A percentile compares a stretch with the other conserved stretches of the same genome.
Evolutionary conservation across 352 stramenopile genomes (phyloP).

Genomic region (Thraustotheca clavata): DNA sequence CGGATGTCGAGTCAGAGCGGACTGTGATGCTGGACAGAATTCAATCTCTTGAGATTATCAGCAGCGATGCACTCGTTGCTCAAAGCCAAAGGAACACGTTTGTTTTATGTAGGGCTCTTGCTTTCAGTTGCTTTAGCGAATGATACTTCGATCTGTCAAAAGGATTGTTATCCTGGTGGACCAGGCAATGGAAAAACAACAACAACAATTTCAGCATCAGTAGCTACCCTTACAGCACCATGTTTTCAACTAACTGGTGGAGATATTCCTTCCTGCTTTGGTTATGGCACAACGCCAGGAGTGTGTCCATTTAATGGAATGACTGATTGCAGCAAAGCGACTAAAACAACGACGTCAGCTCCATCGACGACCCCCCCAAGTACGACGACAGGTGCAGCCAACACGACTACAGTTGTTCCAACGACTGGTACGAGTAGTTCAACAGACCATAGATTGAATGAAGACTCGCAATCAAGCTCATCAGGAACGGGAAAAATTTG

Average conservation of each 20-base stretch:
- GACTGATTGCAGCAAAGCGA: background rate
- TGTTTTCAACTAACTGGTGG: background rate
- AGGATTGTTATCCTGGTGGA: background rate
- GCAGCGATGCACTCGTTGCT: background rate
- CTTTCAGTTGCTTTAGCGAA: background rate
- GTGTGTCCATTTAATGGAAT: background rate
- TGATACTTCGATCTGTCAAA: background rate
- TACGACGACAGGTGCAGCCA: background rate
- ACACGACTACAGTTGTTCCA: background rate
- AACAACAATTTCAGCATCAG: background rate
- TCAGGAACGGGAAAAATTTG: background rate
- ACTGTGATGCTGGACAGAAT: background rate
- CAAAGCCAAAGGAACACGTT: background rate
- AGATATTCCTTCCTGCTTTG: background rate
- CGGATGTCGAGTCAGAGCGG: background rate
- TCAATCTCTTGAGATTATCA: conserved; percentile 15
- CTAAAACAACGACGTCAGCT: background rate
- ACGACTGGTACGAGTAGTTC: background rate
- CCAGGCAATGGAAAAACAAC: background rate
- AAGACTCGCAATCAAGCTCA: background rate
- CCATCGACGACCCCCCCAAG: background rate
- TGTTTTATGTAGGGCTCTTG: background rate
- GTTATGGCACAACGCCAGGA: background rate
- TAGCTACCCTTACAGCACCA: background rate
- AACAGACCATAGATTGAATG: too few species aligned